Conservation (phyloP, 2,329 filamentous ascomycete species). For the Fusarium subtropicale region DNA sequence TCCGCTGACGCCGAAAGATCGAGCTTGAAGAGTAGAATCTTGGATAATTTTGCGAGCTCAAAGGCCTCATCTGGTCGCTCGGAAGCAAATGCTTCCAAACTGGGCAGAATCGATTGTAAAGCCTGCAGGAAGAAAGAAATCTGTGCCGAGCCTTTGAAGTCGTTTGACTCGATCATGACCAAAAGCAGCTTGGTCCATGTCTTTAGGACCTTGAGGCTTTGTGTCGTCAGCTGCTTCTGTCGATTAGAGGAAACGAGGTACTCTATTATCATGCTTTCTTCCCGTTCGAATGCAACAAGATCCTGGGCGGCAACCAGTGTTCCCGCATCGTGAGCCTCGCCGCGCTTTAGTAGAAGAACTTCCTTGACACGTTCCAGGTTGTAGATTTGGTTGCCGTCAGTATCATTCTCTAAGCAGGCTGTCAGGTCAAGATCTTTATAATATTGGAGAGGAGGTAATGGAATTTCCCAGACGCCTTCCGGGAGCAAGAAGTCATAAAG, state of each 20-base stretch:
- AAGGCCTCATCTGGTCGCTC: conserved; percentile 76
- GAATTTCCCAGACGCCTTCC: conserved; percentile 62
- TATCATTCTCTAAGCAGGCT: conserved; percentile 70
- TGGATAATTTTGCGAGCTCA: conserved; percentile 81
- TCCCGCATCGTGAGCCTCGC: conserved; percentile 66
- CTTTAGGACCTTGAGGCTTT: conserved; percentile 75
- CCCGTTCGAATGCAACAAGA: conserved; percentile 62
- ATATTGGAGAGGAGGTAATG: conserved; percentile 66
- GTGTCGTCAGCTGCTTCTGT: conserved; percentile 66
- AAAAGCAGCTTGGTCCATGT: conserved; percentile 88
- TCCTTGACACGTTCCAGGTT: conserved; percentile 79
- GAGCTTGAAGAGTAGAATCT: conserved; percentile 77
- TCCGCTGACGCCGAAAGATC: conserved; percentile 62
- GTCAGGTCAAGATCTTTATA: conserved; percentile 76
- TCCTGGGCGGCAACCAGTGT: conserved; percentile 64
- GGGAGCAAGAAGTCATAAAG: conserved; percentile 86
- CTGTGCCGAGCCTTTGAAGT: conserved; percentile 78
- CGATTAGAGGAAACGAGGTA: conserved; percentile 74
- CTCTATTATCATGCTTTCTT: conserved; percentile 70
- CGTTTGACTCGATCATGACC: conserved; percentile 84
- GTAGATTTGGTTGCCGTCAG: conserved; percentile 69
- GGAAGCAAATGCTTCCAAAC: conserved; percentile 80
- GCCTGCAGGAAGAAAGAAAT: conserved; percentile 86
- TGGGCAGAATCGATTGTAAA: conserved; percentile 87
- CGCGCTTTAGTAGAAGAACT: conserved; percentile 76